Conservation (phyloP, 1,284 basidiomycete species). For the Trametes polyzona region DNA sequence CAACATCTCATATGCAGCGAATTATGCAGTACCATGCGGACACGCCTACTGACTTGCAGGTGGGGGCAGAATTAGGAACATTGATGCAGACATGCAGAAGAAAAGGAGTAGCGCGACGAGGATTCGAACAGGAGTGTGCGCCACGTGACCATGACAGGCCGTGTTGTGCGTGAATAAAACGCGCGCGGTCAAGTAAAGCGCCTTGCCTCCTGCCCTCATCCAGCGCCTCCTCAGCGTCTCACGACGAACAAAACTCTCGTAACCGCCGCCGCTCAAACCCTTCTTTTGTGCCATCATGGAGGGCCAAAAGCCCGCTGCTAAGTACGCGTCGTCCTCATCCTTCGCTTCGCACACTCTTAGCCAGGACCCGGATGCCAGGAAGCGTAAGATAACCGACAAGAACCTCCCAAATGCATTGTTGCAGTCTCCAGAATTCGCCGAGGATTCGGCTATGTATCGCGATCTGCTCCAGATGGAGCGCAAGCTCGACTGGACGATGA, state of each 20-base stretch:
- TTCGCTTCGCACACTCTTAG: conserved; percentile 25
- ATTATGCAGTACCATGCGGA: no score
- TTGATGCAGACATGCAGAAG: no score
- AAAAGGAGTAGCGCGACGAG: no score
- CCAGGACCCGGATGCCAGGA: conserved; percentile 46
- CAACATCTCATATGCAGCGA: no score
- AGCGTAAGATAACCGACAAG: conserved; percentile 82
- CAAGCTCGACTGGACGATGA: conserved; percentile 94
- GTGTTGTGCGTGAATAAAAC: neutral
- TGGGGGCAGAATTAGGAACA: no score
- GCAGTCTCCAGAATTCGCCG: conserved; percentile 70
- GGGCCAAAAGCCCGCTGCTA: conserved; percentile 30
- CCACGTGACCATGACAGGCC: neutral
- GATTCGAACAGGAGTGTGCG: neutral
- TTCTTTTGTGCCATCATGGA: conserved; percentile 25
- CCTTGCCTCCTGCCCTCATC: conserved; percentile 9
- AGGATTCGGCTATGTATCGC: conserved; percentile 86
- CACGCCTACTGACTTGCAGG: no score
- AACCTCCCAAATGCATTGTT: conserved; percentile 73
- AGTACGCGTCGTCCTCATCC: conserved; percentile 28
- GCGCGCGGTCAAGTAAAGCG: neutral
- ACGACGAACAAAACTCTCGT: conserved; percentile 5
- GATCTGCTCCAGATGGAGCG: conserved; percentile 88
- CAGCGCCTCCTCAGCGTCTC: conserved; percentile 14
- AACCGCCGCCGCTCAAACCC: conserved; percentile 12